Evolutionary conservation across 371 early-diverging fungal genomes (phyloP).

Genomic region (Mortierella sp.): DNA sequence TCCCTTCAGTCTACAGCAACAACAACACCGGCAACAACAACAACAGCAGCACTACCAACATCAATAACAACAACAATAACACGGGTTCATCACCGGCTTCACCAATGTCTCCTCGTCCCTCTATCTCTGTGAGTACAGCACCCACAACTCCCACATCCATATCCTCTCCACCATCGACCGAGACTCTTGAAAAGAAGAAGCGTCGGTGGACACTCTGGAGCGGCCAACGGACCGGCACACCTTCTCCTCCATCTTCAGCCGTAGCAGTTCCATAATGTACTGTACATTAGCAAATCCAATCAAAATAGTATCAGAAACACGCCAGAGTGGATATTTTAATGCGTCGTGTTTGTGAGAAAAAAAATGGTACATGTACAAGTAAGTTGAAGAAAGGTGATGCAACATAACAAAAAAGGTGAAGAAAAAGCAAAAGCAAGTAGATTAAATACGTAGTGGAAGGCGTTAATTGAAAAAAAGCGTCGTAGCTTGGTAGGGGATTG

Average conservation of each 20-base stretch:
- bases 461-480: too few relatives aligned
- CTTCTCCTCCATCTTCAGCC: background rate
- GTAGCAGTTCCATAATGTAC: slow-evolving; percentile 1
- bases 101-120: background rate
- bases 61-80: background rate
- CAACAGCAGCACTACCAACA: background rate
- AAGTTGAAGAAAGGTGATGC: background rate
- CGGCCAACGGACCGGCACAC: background rate
- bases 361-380: background rate
- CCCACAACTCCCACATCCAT: slow-evolving; percentile 7
- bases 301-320: background rate
- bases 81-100: background rate
- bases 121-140: background rate
- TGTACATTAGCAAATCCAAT: background rate
- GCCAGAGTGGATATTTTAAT: background rate
- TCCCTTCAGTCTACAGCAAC: background rate
- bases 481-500: too few relatives aligned
- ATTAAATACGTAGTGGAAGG: background rate
- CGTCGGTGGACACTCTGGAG: slow-evolving; percentile 44
- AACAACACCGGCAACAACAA: background rate
- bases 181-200: slow-evolving; percentile 22
- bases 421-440: background rate
- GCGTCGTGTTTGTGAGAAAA: background rate
- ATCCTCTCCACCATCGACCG: background rate
- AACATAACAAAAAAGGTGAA: background rate